Conservation (phyloP, 129 eudicot species). For the Pulicaria dysenterica region DNA sequence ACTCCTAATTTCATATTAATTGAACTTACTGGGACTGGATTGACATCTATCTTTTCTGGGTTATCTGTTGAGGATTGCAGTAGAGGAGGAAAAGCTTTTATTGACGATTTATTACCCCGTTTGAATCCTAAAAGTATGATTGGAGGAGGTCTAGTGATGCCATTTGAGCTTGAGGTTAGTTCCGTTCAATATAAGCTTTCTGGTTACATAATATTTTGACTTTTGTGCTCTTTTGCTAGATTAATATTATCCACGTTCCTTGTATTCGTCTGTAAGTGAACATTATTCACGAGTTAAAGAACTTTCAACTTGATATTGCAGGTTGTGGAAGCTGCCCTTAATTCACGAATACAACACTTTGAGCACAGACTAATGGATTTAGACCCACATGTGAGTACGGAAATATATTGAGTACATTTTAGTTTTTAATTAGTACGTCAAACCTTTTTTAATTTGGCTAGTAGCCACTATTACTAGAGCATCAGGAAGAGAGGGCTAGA, state of each 20-base stretch:
- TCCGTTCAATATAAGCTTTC: slow-evolving; percentile 5
- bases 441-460: slow-evolving; percentile 11
- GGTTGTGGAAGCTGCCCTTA: slow-evolving; percentile 98
- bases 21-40: slow-evolving; percentile 5
- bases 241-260: neutral
- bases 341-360: slow-evolving; percentile 83
- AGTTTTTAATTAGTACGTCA: slow-evolving; percentile 10
- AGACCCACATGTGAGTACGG: slow-evolving; percentile 98
- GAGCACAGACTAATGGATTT: slow-evolving; percentile 81
- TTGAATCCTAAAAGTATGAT: slow-evolving; percentile 71
- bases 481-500: slow-evolving; percentile 8
- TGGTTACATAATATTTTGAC: neutral
- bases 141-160: slow-evolving; percentile 86
- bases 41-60: slow-evolving; percentile 1
- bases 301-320: slow-evolving; percentile 33
- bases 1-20: neutral
- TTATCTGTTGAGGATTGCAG: slow-evolving; percentile 45
- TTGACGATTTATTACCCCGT: slow-evolving; percentile 87
- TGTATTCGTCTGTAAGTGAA: neutral
- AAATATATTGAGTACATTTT: slow-evolving; percentile 47
- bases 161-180: slow-evolving; percentile 96
- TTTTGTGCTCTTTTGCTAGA: neutral
- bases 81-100: slow-evolving; percentile 93
- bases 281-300: slow-evolving; percentile 4
- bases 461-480: neutral